Percentiles rank a stretch among this genome's conserved stretches.
Conservation (phyloP, 768 basidiomycete species). For the Xerocomellus dryophilus region DNA sequence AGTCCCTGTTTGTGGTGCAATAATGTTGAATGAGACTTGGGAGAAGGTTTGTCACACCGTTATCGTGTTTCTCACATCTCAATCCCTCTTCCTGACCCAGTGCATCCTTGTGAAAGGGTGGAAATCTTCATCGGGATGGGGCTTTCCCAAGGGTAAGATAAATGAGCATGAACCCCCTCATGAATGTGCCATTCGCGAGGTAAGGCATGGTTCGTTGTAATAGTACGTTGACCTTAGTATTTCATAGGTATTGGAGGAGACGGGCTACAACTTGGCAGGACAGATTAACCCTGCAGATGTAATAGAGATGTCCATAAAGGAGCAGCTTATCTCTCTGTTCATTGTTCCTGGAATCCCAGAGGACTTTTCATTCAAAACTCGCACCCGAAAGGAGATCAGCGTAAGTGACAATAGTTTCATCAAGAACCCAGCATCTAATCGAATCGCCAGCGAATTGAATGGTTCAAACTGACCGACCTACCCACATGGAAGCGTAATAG, state of each 20-base stretch:
- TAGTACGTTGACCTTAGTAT: slow-evolving; percentile 8
- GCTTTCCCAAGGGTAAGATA: slow-evolving; percentile 99
- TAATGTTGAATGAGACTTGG: slow-evolving; percentile 88
- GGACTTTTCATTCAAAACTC: slow-evolving; percentile 85
- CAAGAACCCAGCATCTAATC: slow-evolving; percentile 7
- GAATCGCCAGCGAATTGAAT: slow-evolving; percentile 82
- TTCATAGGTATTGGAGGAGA: slow-evolving; percentile 91
- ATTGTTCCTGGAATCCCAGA: slow-evolving; percentile 88
- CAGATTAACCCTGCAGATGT: slow-evolving; percentile 64
- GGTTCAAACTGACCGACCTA: slow-evolving; percentile 86
- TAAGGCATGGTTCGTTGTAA: slow-evolving; percentile 34
- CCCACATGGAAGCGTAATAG: slow-evolving; percentile 90
- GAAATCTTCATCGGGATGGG: slow-evolving; percentile 96
- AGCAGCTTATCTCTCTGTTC: slow-evolving; percentile 88
- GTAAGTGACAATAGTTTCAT: slow-evolving; percentile 44
- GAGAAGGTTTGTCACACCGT: slow-evolving; percentile 67
- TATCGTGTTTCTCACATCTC: slow-evolving; percentile 9
- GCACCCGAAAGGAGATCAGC: slow-evolving; percentile 97
- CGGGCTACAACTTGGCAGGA: slow-evolving; percentile 83
- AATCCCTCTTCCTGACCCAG: slow-evolving; percentile 39
- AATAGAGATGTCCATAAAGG: slow-evolving; percentile 83
- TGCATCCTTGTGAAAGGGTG: slow-evolving; percentile 98
- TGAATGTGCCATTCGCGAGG: slow-evolving; percentile 90
- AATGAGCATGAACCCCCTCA: slow-evolving; percentile 86
- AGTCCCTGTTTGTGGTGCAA: slow-evolving; percentile 96